phyloP scores from a whole-genome alignment of 208 protist genomes.

The Crithidia bombi region DNA sequence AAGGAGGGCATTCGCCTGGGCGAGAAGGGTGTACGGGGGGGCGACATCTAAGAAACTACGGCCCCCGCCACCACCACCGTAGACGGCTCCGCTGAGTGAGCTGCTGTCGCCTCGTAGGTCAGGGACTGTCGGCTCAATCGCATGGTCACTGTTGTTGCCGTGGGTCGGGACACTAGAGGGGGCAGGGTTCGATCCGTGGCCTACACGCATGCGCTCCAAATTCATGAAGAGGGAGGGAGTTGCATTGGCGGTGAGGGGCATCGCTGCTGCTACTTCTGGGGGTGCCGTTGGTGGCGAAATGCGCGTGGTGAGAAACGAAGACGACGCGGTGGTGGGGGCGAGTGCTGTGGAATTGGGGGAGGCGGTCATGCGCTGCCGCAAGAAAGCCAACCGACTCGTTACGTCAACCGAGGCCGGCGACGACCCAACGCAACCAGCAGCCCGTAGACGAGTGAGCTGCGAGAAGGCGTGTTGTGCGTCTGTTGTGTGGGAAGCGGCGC shows the following conservation, averaged over 20 bases:
- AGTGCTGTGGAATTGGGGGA: not conserved
- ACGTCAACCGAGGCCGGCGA: not conserved
- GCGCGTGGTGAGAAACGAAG: not conserved
- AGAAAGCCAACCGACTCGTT: conserved; percentile 1
- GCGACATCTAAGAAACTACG: not conserved
- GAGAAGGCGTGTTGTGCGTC: not conserved
- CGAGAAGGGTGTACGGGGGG: not conserved
- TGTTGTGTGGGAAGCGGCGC: not conserved
- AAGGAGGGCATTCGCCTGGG: not conserved
- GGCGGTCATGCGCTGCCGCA: conserved; percentile 14
- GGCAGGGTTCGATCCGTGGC: not conserved
- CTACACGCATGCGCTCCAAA: conserved; percentile 13
- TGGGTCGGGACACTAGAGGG: not conserved
- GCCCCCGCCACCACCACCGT: not conserved
- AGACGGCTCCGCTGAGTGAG: not conserved
- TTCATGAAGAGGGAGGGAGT: conserved; percentile 2
- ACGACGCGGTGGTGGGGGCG: no score
- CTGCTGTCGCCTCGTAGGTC: no score
- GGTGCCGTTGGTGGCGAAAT: not conserved
- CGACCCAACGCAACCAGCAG: no score
- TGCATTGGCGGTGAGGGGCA: not conserved
- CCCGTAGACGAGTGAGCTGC: not conserved
- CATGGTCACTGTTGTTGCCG: not conserved
- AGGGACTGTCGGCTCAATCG: not conserved
- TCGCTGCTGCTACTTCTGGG: not conserved